These are phyloP conservation scores for Paraphoma chrysanthemicola DNA, from an alignment of 2,329 filamentous ascomycete species.

Conservation along the genomic window DNA sequence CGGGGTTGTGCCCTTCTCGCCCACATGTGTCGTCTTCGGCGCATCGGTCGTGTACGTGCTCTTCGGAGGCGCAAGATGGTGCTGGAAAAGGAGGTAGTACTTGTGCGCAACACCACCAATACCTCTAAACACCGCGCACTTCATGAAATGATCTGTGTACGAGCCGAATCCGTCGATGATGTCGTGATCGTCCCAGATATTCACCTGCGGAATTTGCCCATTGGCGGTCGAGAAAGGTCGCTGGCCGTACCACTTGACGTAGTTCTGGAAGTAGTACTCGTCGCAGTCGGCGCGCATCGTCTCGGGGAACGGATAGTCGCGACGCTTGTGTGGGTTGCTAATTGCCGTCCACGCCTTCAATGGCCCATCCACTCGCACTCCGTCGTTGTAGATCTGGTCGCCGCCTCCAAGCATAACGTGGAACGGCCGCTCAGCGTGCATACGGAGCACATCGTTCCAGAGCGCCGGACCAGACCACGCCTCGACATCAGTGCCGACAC, in stretches of 20 bases:
- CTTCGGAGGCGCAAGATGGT: constrained; percentile 82
- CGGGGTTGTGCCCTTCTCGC: constrained; percentile 60
- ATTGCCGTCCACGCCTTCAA: constrained; percentile 71
- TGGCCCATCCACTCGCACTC: constrained; percentile 84
- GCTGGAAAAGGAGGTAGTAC: constrained; percentile 71
- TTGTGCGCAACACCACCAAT: constrained; percentile 66
- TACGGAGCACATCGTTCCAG: constrained; percentile 70
- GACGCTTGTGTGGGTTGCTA: constrained; percentile 65
- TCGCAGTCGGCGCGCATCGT: constrained; percentile 65
- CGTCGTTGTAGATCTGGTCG: constrained; percentile 82
- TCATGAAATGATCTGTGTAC: constrained; percentile 73
- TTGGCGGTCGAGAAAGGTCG: constrained; percentile 67
- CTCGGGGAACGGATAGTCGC: constrained; percentile 70
- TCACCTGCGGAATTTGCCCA: constrained; percentile 68
- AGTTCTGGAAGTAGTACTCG: constrained; percentile 68
- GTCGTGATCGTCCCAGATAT: constrained; percentile 71
- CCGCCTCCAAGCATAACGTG: constrained; percentile 85
- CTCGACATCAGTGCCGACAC: constrained; percentile 69
- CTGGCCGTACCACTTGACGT: constrained; percentile 72
- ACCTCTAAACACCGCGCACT: constrained; percentile 68
- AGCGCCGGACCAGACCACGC: constrained; percentile 67
- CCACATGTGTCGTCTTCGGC: constrained; percentile 57
- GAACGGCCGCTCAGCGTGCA: constrained; percentile 66
- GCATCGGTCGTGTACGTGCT: constrained; percentile 86
- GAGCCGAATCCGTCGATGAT: constrained; percentile 73